These are phyloP conservation scores for Aspergillus thermomutatus DNA, from an alignment of 2,329 filamentous ascomycete species.

Conservation along the genomic window DNA sequence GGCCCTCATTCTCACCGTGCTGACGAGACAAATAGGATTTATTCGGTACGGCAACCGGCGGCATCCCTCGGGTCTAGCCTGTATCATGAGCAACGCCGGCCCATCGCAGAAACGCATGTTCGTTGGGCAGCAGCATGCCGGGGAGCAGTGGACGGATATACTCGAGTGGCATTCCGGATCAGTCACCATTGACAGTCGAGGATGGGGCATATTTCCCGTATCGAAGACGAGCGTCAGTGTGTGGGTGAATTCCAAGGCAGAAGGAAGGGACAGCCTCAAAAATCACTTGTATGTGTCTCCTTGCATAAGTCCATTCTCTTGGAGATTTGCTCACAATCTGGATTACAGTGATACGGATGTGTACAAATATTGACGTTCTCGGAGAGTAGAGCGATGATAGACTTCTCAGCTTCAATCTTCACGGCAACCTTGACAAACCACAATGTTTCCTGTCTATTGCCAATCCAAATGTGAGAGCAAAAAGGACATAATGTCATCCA, in stretches of 20 bases:
- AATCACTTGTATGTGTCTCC: slow-evolving; percentile 39
- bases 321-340: not conserved
- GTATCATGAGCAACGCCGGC: slow-evolving; percentile 54
- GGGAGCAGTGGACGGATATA: slow-evolving; percentile 64
- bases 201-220: slow-evolving; percentile 58
- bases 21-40: slow-evolving; percentile 40
- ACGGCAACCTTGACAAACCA: not conserved
- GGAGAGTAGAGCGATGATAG: slow-evolving; percentile 24
- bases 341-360: slow-evolving; percentile 12
- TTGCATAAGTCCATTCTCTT: not conserved
- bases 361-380: slow-evolving; percentile 14
- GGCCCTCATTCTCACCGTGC: not conserved
- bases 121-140: slow-evolving; percentile 56
- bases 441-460: not conserved
- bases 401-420: slow-evolving; percentile 18
- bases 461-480: not conserved
- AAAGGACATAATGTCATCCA: not conserved
- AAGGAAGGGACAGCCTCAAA: slow-evolving; percentile 47
- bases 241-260: slow-evolving; percentile 57
- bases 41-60: slow-evolving; percentile 50
- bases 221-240: slow-evolving; percentile 55
- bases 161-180: slow-evolving; percentile 53
- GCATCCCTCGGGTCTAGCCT: slow-evolving; percentile 52
- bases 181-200: slow-evolving; percentile 57
- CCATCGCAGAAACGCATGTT: slow-evolving; percentile 57